Evolutionary conservation across 1,284 basidiomycete genomes (phyloP), one percentile per base, ranked within the genome.

Genomic region (Singerocomus inundabilis): DNA sequence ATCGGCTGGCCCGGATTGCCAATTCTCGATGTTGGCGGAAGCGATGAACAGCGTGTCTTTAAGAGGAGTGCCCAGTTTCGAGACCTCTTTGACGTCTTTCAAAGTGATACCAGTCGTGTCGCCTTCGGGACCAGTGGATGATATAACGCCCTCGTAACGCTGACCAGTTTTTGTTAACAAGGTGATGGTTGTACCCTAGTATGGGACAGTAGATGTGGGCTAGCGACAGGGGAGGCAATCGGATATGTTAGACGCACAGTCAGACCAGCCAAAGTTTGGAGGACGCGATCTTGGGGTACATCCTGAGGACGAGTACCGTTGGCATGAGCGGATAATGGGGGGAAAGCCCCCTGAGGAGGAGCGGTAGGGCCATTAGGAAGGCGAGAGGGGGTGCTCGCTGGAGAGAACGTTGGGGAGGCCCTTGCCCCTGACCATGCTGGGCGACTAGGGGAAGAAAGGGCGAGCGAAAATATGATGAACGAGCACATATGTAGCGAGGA

Each of bases 1-100:
- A 67, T 87, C 84, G 25, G 85, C 84, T 21, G 85, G 84, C n/a
- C 84, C 85, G 15, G 88, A 85, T 32, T 77, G 70, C 79, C 84
- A 90, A 38, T 68, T 73, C 21, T 86, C 84, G 60, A 91, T 87
- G 65, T 83, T 87, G 52, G 79, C 77, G 4, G 82, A 78, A 16
- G 82, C 76, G 55, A 91, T 76, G 66, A 89, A 88, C 34, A 84
- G 59, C 7, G 72, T 70, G 41, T 90, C 86, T 66, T 83, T 85
- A 55, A 85, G 74, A 37, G 87, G 79, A 3, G 79, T 78, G 44
- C 81, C 82, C 10, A 83, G 77, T 52, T 70, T 75, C 24, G 77
- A 72, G 50, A 88, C 70, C 57, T 90, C 85, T 68, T 82, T 85
- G 59, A 80, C 84, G 64, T 90, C 84, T 63, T 84, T 84, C 51